Evolutionary conservation across 2,329 filamentous ascomycete genomes (phyloP), one percentile per base, ranked within the genome.

Genomic region (Aschersonia sp.): DNA sequence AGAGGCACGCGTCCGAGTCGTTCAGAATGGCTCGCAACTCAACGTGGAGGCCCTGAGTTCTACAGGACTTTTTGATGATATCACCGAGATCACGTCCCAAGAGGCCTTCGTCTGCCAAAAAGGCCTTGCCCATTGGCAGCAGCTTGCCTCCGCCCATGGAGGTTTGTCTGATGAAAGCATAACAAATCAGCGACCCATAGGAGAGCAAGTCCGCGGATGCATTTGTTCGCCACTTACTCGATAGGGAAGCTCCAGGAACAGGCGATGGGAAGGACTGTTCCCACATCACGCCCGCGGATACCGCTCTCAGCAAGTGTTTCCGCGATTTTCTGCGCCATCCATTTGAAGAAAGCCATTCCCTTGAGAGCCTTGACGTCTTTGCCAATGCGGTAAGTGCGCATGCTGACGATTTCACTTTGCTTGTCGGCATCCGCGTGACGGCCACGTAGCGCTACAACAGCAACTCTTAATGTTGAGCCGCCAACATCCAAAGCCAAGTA

Each of bases 211-310:
- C 20, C 20, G 7, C 5, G 32, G n/a, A 44, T 38, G 31, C 40
- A 20, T 12, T 20, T 20, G n/a, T n/a, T 42, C 10, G 9, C 40
- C 31, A 68, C 77, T 59, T 67, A 82, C 79, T 84, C 76, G 43
- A 84, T 78, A 30, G 80, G 80, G 55, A 85, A 85, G 50, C 80
- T 84, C 79, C 80, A 84, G 5, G 80, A 77, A 51, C 84, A 60
- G 1, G 79, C 79, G 64, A 82, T 68, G 6, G 72, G 73, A 46
- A 84, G 63, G 31, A 73, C 69, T 2, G 65, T 61, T 30, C 67
- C 64, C 4, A 61, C 57, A 43, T 54, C 59, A 49, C 65, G 60
- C 29, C 59, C 61, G 3, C 62, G 59, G 43, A 66, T 63, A 29
- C 66, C 56, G 20, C 69, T 71, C 43, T 65, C 65, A 5, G 65